Percentiles rank a stretch among this genome's conserved stretches.
Conservation (phyloP, 768 basidiomycete species). For the Paxillus involutus region DNA sequence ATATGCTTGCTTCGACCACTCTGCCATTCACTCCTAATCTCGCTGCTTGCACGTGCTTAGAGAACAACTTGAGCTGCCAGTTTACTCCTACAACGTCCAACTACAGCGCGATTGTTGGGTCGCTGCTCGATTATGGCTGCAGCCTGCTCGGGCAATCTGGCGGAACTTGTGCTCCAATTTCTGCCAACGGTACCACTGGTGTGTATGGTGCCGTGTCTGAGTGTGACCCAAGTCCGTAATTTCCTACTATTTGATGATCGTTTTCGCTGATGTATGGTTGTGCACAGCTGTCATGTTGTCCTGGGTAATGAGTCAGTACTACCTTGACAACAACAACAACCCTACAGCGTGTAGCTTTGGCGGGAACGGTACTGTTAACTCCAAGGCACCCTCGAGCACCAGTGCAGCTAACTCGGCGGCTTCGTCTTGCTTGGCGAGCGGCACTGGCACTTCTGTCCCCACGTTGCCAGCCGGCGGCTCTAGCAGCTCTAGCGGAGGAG, state of each 20-base stretch:
- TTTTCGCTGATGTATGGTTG: constrained; percentile 6
- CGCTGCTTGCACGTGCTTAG: constrained; percentile 75
- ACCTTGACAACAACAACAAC: constrained; percentile 59
- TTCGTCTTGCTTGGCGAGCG: constrained; percentile 65
- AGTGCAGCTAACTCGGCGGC: constrained; percentile 55
- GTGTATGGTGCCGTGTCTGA: constrained; percentile 72
- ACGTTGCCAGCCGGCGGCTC: constrained; percentile 39
- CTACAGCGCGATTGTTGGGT: constrained; percentile 58
- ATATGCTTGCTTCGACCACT: constrained; percentile 61
- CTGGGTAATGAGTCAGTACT: constrained; percentile 80
- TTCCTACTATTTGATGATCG: not conserved
- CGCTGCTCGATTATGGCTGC: constrained; percentile 69
- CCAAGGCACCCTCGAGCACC: constrained; percentile 46
- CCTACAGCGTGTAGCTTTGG: constrained; percentile 71
- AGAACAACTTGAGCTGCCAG: constrained; percentile 65
- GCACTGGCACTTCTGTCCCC: constrained; percentile 64
- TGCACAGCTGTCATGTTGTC: constrained; percentile 71
- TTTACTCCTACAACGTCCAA: constrained; percentile 67
- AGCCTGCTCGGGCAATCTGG: constrained; percentile 57
- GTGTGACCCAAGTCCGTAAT: constrained; percentile 73
- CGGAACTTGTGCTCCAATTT: constrained; percentile 66
- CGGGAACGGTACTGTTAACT: constrained; percentile 82
- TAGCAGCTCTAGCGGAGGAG: constrained; percentile 13
- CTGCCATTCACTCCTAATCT: constrained; percentile 86
- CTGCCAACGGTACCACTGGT: constrained; percentile 71